Evolutionary conservation across 2,329 filamentous ascomycete genomes (phyloP), one percentile per base, ranked within the genome.

Genomic region (Daldinia sp.): DNA sequence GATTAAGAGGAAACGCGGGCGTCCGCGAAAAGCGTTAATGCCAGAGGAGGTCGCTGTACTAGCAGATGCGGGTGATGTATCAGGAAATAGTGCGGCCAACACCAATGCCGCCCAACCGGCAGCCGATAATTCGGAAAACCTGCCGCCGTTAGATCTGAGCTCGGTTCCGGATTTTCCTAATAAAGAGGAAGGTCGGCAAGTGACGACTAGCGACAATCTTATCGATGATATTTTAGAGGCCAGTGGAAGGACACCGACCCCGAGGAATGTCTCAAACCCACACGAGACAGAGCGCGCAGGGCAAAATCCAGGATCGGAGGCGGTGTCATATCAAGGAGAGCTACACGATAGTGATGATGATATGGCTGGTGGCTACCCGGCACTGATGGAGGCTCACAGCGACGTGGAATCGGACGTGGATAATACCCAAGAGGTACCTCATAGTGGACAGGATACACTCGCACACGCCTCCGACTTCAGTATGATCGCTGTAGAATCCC

Each of bases 401-500:
- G 77, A 79, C 42, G 35, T 68, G 15, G 72, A 71, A 35, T 78
- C 77, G 2, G 69, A 74, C 18, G 64, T 69, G 1, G 73, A 63
- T 48, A 65, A 68, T 35, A 46, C 30, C 5, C 71, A 72, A 15
- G 69, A 50, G 30, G 57, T 68, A 23, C 74, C 69, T 26, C 66
- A 73, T 39, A 71, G 70, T 42, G 66, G 74, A 44, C 75, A 74
- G 67, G 74, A 86, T 56, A 85, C 81, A 0, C 81, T 85, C 53
- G 80, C 81, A 3, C 81, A 85, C 54, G 79, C 79, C 2, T 79
- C 78, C 15, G 86, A 88, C 42, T 88, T 88, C 68, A 88, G 86
- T 74, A 88, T 88, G 85, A 88, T 88, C 63, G 85, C 86, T 35
- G 82, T 87, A 67, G 82, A 86, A 51, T 86, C 85, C 1, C 79